Evolutionary conservation across 768 basidiomycete species (phyloP), one percentile per base, ranked within the genome.

Genomic region (Leucocoprinus sp.): DNA sequence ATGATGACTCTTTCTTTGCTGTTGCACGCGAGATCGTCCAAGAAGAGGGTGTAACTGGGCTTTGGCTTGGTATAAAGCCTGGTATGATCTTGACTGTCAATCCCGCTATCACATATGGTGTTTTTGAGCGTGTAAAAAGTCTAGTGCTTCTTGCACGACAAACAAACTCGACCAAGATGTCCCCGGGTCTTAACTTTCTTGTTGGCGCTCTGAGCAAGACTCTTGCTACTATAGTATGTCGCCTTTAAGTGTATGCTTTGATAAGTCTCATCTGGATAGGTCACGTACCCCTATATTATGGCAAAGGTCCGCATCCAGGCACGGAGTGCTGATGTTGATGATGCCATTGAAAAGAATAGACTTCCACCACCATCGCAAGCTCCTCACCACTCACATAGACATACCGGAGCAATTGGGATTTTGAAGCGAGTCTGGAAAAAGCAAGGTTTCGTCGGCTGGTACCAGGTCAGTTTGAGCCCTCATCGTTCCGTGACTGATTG

Each of bases 261-360:
- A n/a, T n/a, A n/a, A n/a, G n/a, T n/a, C n/a, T 17, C 9, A 39
- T 14, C 22, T 38, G 17, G 11, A 29, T 54, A 93, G 92, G 88
- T 92, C 22, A 95, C 91, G 2, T 95, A 93, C 58, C 92, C 91
- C 0, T 93, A 93, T 59, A 93, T 93, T 54, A 91, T 92, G 87
- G 89, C 88, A 37, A 98, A 98, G 71, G 91, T 97, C 24, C 78
- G 93, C 42, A 85, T 98, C 22, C 95, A 98, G 63, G 90, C 93
- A 5, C 80, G 86, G 22, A 74, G 75, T 37, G 71, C 78, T 14
- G 78, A 80, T 45, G 59, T 51, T 6, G 75, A 77, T n/a, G 75
- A 74, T 11, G 69, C 63, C 3, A 59, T 57, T 4, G 67, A 65
- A 41, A 65, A 72, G 39, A 62, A 71, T 39, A 52, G 60, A 28